phyloP scores from a whole-genome alignment of 148 eudicot genomes.

The Vaccinium myrtillus region DNA sequence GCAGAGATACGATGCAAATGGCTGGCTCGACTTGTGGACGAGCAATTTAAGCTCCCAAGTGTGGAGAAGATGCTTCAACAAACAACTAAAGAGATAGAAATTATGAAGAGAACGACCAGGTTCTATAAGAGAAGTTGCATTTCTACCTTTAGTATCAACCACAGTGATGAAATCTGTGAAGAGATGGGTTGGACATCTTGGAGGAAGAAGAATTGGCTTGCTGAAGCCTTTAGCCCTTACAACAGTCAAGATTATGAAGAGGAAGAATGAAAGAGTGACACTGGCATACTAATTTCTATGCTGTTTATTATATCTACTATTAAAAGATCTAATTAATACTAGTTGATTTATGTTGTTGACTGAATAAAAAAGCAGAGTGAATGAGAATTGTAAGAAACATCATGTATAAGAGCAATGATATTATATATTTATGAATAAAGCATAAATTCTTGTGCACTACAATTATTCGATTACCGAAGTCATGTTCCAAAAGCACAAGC shows the following conservation, averaged over 20 bases:
- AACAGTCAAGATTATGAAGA: slow-evolving; percentile 76
- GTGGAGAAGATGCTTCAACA: slow-evolving; percentile 68
- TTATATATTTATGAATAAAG: not conserved
- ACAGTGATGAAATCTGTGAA: slow-evolving; percentile 81
- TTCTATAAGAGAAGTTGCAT: slow-evolving; percentile 74
- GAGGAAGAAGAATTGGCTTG: slow-evolving; percentile 82
- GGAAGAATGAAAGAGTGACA: slow-evolving; percentile 10
- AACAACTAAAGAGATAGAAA: slow-evolving; percentile 59
- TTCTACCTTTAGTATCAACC: slow-evolving; percentile 89
- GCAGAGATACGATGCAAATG: slow-evolving; percentile 93
- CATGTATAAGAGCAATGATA: not conserved
- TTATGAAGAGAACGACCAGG: slow-evolving; percentile 54
- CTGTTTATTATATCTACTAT: not conserved
- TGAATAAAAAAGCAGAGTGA: not conserved
- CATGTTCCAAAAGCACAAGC: not conserved
- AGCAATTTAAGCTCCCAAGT: slow-evolving; percentile 68
- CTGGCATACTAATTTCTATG: not conserved
- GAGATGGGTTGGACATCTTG: slow-evolving; percentile 93
- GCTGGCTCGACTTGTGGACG: slow-evolving; percentile 60
- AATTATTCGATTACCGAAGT: not conserved
- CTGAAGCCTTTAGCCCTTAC: slow-evolving; percentile 89
- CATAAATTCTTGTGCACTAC: not conserved
- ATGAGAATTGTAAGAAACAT: not conserved
- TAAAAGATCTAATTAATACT: not conserved
- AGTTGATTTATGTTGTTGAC: not conserved